A percentile compares a stretch with the other conserved stretches of the same genome.
phyloP scores from a whole-genome alignment of 208 protist genomes.

The Zelonia costaricensis region DNA sequence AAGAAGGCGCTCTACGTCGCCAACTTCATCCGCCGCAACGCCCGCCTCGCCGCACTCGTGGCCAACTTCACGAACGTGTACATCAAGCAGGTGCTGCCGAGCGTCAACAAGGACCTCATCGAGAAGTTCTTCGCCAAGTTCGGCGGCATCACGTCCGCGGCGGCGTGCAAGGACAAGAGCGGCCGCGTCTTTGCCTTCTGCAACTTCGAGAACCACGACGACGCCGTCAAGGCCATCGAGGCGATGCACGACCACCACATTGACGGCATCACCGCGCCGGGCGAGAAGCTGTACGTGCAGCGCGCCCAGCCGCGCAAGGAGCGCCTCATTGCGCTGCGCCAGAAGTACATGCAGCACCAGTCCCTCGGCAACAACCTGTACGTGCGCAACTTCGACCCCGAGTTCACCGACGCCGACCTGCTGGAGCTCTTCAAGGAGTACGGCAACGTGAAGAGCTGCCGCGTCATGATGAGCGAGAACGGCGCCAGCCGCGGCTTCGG shows the following conservation, averaged over 20 bases:
- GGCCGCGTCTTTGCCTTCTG: slow-evolving; percentile 98
- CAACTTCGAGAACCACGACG: slow-evolving; percentile 96
- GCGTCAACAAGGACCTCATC: slow-evolving; percentile 90
- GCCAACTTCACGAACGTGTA: slow-evolving; percentile 99
- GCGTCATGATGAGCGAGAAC: slow-evolving; percentile 92
- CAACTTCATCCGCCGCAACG: slow-evolving; percentile 96
- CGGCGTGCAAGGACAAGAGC: slow-evolving; percentile 88
- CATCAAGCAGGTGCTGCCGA: slow-evolving; percentile 97
- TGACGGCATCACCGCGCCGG: slow-evolving; percentile 77
- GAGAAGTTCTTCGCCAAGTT: slow-evolving; percentile 94
- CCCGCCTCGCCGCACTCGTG: slow-evolving; percentile 89
- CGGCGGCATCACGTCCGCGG: slow-evolving; percentile 95
- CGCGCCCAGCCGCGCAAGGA: slow-evolving; percentile 87
- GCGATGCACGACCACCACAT: slow-evolving; percentile 88
- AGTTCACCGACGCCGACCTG: slow-evolving; percentile 97
- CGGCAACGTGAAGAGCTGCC: slow-evolving; percentile 98
- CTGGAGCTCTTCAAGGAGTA: slow-evolving; percentile 98
- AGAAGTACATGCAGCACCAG: slow-evolving; percentile 92
- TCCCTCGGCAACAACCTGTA: slow-evolving; percentile 98
- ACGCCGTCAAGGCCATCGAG: slow-evolving; percentile 94
- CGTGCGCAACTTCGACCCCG: slow-evolving; percentile 98
- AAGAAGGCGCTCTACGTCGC: slow-evolving; percentile 93
- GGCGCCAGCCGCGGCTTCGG: slow-evolving; percentile 97
- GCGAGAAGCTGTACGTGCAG: slow-evolving; percentile 89
- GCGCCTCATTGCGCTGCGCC: slow-evolving; percentile 85